These are phyloP conservation scores for Yamadazyma olivae DNA, from an alignment of 805 yeast genomes.

Conservation along the genomic window DNA sequence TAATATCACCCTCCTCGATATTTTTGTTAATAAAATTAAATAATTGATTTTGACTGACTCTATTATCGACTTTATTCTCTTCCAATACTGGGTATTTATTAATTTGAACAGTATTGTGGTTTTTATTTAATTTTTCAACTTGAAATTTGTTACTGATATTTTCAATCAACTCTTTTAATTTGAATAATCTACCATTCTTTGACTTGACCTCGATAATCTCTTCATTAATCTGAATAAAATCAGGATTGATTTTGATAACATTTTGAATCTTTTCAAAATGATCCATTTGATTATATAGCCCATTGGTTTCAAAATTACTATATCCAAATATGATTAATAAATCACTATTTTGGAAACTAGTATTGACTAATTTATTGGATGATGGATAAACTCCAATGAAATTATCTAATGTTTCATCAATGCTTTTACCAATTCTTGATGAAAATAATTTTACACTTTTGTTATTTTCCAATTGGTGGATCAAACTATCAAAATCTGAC, in stretches of 20 bases:
- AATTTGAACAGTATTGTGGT: conserved; percentile 17
- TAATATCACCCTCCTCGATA: conserved; percentile 60
- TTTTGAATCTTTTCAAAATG: conserved; percentile 20
- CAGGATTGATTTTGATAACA: conserved; percentile 40
- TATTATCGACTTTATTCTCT: not conserved
- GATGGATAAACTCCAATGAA: conserved; percentile 66
- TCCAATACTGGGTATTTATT: not conserved
- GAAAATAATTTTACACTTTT: conserved; percentile 46
- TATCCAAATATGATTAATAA: conserved; percentile 70
- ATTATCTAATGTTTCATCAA: conserved; percentile 65
- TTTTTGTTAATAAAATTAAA: conserved; percentile 29
- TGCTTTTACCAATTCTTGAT: conserved; percentile 66
- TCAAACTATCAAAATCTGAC: conserved; percentile 45
- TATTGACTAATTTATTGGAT: conserved; percentile 18
- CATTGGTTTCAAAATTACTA: conserved; percentile 35
- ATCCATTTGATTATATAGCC: conserved; percentile 14
- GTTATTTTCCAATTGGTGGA: conserved; percentile 36
- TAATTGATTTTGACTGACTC: conserved; percentile 28
- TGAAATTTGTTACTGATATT: conserved; percentile 23
- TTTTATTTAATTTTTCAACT: conserved; percentile 9
- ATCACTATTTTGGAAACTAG: conserved; percentile 49
- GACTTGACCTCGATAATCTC: conserved; percentile 20
- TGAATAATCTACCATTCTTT: conserved; percentile 24
- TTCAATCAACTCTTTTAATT: conserved; percentile 30
- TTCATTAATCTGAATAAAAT: conserved; percentile 36